Conservation (phyloP, 768 basidiomycete species). For the Lyophyllum semitale region DNA sequence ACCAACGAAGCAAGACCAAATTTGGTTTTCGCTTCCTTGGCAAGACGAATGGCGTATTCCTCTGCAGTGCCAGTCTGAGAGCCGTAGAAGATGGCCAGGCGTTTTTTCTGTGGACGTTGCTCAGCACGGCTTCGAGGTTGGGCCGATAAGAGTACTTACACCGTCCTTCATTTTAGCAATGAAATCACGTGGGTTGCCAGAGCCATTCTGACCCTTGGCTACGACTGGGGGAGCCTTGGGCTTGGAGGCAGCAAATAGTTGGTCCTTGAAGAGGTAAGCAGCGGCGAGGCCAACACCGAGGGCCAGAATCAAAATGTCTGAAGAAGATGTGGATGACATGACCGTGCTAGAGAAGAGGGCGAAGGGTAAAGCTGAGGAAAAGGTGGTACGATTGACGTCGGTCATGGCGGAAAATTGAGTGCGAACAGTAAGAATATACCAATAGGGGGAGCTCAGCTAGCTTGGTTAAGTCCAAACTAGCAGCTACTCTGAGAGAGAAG, state of each 20-base stretch:
- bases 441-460: slow-evolving; percentile 25
- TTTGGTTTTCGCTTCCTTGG: slow-evolving; percentile 96
- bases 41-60: slow-evolving; percentile 95
- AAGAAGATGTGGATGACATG: slow-evolving; percentile 65
- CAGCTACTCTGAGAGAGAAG: neutral
- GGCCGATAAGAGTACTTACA: slow-evolving; percentile 50
- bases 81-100: slow-evolving; percentile 95
- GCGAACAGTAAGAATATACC: slow-evolving; percentile 21
- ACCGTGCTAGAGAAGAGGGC: slow-evolving; percentile 29
- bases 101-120: slow-evolving; percentile 74
- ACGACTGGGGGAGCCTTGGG: slow-evolving; percentile 53
- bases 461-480: slow-evolving; percentile 22
- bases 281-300: slow-evolving; percentile 77
- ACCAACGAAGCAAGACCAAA: slow-evolving; percentile 95
- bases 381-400: slow-evolving; percentile 37
- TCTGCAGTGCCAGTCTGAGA: slow-evolving; percentile 99
- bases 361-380: slow-evolving; percentile 39
- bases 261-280: slow-evolving; percentile 82
- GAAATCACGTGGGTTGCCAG: slow-evolving; percentile 91
- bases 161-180: slow-evolving; percentile 92
- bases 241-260: slow-evolving; percentile 69
- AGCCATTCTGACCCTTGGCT: slow-evolving; percentile 59
- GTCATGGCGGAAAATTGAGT: slow-evolving; percentile 28
- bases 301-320: slow-evolving; percentile 72
- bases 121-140: slow-evolving; percentile 2